A percentile compares a stretch with the other conserved stretches of the same genome.
These are phyloP conservation scores for Hansenula lynferdii DNA, from an alignment of 1,139 yeast species.

Conservation along the genomic window DNA sequence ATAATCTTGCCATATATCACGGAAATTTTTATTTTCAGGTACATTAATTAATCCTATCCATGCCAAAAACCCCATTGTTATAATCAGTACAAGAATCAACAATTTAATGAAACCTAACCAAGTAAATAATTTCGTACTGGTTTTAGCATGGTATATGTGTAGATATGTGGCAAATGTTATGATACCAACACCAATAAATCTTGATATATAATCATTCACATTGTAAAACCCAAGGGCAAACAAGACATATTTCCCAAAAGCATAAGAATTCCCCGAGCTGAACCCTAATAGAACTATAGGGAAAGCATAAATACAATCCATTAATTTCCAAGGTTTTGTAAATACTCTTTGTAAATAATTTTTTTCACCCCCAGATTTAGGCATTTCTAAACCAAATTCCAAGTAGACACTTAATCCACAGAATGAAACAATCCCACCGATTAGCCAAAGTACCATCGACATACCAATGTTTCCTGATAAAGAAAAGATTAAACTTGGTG, in stretches of 20 bases:
- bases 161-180: slow-evolving; percentile 37
- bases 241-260: slow-evolving; percentile 44
- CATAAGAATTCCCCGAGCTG: slow-evolving; percentile 47
- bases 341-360: slow-evolving; percentile 42
- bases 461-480: slow-evolving; percentile 40
- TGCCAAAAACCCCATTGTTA: slow-evolving; percentile 29
- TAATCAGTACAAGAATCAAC: slow-evolving; percentile 35
- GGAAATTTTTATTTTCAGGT: slow-evolving; percentile 22
- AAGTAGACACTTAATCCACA: slow-evolving; percentile 43
- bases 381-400: slow-evolving; percentile 44
- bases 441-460: slow-evolving; percentile 35
- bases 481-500: slow-evolving; percentile 43
- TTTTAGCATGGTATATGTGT: slow-evolving; percentile 35
- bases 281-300: slow-evolving; percentile 45
- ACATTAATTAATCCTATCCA: slow-evolving; percentile 6
- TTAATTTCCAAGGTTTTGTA: slow-evolving; percentile 31
- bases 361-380: slow-evolving; percentile 47
- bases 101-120: slow-evolving; percentile 40
- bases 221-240: slow-evolving; percentile 31
- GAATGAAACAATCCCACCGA: slow-evolving; percentile 42
- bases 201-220: slow-evolving; percentile 28
- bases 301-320: slow-evolving; percentile 42
- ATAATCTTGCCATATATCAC: slow-evolving; percentile 28
- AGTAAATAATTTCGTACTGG: slow-evolving; percentile 40
- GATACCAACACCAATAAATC: slow-evolving; percentile 41